Evolutionary conservation across 1,139 yeast genomes (phyloP), one percentile per base, ranked within the genome.

Genomic region (Yamadazyma epiphylla): DNA sequence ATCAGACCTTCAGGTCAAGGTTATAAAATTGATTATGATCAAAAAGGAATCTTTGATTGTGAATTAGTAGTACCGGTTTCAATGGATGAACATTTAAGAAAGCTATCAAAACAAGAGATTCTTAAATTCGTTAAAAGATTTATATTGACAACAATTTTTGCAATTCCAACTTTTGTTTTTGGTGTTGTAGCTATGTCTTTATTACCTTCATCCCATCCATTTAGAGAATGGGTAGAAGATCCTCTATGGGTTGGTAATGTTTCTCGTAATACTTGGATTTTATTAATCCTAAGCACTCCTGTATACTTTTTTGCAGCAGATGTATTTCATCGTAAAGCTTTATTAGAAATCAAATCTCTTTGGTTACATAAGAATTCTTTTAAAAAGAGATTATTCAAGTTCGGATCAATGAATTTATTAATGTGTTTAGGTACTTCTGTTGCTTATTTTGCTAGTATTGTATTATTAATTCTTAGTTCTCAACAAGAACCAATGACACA

Each of bases 281-380:
- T 81, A 31, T 67, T 83, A 36, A 55, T 79, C 27, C 55, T 82
- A 33, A 70, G 88, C 25, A 80, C 91, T 0, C 88, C 88, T 0
- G 83, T 81, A 1, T 83, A 80, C 46, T 79, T 83, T 45, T 79
- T 77, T 51, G 82, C 84, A 0, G 89, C 85, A 19, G 86, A 79
- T 46, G 68, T 79, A 2, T 83, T 82, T 55, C 94, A 83, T 45
- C 46, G 63, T 6, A 82, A 80, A 45, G 86, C 91, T 0, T 19
- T 77, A 19, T 67, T 67, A 33, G 91, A 83, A 47, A 39, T 82
- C 4, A 52, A 60, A 35, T 64, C 75, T 3, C 52, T 82, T 25
- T 80, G 86, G 86, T 50, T 62, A 16, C 64, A 65, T 27, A 73
- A 72, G 27, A 77, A 74, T 29, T 59, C 80, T 1, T 77, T 78